Evolutionary conservation across 2,329 filamentous ascomycete genomes (phyloP).

Genomic region (Monilinia polystroma): DNA sequence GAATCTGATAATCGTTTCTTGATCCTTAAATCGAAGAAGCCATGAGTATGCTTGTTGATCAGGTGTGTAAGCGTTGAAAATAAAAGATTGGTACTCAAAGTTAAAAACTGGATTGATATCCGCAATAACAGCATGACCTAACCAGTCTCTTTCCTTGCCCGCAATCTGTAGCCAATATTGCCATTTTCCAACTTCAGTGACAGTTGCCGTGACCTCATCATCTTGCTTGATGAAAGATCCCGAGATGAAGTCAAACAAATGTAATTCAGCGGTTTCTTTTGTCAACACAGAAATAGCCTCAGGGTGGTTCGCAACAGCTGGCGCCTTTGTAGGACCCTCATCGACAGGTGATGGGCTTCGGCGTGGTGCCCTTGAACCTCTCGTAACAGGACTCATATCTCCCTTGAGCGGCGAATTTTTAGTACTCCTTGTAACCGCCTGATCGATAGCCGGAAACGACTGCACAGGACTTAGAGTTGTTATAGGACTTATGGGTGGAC

Average conservation of each 20-base stretch:
- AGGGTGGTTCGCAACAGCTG: conserved; percentile 61
- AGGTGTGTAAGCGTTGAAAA: conserved; percentile 93
- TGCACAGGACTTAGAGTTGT: conserved; percentile 34
- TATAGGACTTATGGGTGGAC: conserved; percentile 56
- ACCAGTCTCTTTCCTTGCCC: conserved; percentile 74
- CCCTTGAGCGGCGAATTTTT: conserved; percentile 51
- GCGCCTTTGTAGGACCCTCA: conserved; percentile 55
- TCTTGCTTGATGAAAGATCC: conserved; percentile 68
- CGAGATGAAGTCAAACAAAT: conserved; percentile 87
- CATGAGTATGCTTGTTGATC: conserved; percentile 93
- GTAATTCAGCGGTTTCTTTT: conserved; percentile 77
- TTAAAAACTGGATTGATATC: conserved; percentile 99
- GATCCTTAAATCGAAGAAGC: conserved; percentile 88
- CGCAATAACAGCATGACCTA: conserved; percentile 79
- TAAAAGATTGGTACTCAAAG: conserved; percentile 97
- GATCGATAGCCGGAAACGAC: conserved; percentile 30
- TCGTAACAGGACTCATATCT: conserved; percentile 28
- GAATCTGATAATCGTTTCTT: conserved; percentile 76
- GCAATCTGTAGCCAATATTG: conserved; percentile 92
- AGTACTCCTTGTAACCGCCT: conserved; percentile 31
- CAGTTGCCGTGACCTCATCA: conserved; percentile 68
- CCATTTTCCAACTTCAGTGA: conserved; percentile 87
- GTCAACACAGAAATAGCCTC: conserved; percentile 70
- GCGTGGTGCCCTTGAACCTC: conserved; percentile 26
- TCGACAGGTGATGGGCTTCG: conserved; percentile 35